These are phyloP conservation scores for Avena sativa DNA, from an alignment of 176 grass and related monocot genomes.

Conservation along the genomic window DNA sequence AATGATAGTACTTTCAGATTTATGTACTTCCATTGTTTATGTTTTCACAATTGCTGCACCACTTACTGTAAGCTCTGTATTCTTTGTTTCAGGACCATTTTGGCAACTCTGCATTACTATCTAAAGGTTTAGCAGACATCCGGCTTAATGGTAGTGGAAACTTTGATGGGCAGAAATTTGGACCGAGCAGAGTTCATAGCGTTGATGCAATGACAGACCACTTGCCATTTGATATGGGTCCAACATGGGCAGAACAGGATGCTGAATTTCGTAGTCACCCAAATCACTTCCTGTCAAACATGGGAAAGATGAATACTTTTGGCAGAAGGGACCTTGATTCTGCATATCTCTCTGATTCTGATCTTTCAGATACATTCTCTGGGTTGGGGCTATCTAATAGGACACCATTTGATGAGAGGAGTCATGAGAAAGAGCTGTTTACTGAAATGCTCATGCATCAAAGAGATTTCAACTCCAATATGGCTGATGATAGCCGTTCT, in stretches of 20 bases:
- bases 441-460: slow-evolving; percentile 37
- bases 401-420: slow-evolving; percentile 35
- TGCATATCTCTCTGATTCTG: slow-evolving; percentile 33
- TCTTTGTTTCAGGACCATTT: slow-evolving; percentile 46
- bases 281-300: slow-evolving; percentile 43
- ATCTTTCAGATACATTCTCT: slow-evolving; percentile 57
- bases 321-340: slow-evolving; percentile 37
- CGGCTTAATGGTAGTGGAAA: slow-evolving; percentile 31
- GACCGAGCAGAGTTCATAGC: slow-evolving; percentile 24
- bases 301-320: slow-evolving; percentile 47
- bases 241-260: slow-evolving; percentile 42
- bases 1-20: neutral
- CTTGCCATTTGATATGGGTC: slow-evolving; percentile 27
- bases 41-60: neutral
- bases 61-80: neutral
- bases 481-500: slow-evolving; percentile 21
- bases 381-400: slow-evolving; percentile 49
- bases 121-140: slow-evolving; percentile 8
- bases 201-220: slow-evolving; percentile 29
- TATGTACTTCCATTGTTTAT: neutral
- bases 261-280: slow-evolving; percentile 38
- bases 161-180: slow-evolving; percentile 47
- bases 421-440: slow-evolving; percentile 46
- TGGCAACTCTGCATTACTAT: slow-evolving; percentile 44
- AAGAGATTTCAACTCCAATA: slow-evolving; percentile 35